Conservation (phyloP, 1,139 yeast species). For the Kodamaea ohmeri region DNA sequence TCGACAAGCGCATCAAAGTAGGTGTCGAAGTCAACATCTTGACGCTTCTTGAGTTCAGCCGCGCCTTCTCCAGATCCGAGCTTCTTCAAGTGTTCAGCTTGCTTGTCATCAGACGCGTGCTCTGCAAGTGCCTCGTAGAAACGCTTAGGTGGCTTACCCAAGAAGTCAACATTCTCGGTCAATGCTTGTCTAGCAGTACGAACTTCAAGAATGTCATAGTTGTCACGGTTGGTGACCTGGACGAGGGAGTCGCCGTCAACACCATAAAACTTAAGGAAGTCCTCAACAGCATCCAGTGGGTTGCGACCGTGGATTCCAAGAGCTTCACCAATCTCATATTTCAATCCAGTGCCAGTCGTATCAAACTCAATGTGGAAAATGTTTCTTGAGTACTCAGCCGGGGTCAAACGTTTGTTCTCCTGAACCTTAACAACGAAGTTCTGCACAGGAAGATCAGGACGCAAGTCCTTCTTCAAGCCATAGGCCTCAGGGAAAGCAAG, state of each 20-base stretch:
- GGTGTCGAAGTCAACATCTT: slow-evolving; percentile 78
- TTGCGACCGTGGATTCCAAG: slow-evolving; percentile 94
- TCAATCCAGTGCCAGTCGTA: slow-evolving; percentile 83
- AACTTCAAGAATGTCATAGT: slow-evolving; percentile 55
- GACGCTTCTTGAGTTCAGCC: slow-evolving; percentile 76
- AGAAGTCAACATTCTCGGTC: slow-evolving; percentile 76
- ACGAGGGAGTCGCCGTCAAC: slow-evolving; percentile 67
- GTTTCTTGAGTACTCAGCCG: slow-evolving; percentile 84
- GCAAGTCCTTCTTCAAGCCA: slow-evolving; percentile 50
- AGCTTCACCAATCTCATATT: slow-evolving; percentile 94
- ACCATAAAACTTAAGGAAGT: slow-evolving; percentile 70
- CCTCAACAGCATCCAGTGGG: slow-evolving; percentile 58
- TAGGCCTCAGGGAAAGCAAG: slow-evolving; percentile 82
- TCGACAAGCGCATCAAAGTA: slow-evolving; percentile 81
- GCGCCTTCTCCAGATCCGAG: slow-evolving; percentile 82
- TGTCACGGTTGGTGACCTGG: slow-evolving; percentile 70
- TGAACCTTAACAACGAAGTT: slow-evolving; percentile 88
- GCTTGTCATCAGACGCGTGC: slow-evolving; percentile 68
- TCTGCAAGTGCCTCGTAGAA: slow-evolving; percentile 82
- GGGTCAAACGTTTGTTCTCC: slow-evolving; percentile 92
- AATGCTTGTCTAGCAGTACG: slow-evolving; percentile 83
- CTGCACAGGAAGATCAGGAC: slow-evolving; percentile 88
- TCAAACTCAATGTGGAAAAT: slow-evolving; percentile 97
- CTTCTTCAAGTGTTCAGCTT: slow-evolving; percentile 58
- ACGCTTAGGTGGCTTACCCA: slow-evolving; percentile 95